Percentiles rank a stretch among this genome's conserved stretches.
Evolutionary conservation across 345 rosid species (phyloP).

Genomic region (Dipteronia dyeriana): DNA sequence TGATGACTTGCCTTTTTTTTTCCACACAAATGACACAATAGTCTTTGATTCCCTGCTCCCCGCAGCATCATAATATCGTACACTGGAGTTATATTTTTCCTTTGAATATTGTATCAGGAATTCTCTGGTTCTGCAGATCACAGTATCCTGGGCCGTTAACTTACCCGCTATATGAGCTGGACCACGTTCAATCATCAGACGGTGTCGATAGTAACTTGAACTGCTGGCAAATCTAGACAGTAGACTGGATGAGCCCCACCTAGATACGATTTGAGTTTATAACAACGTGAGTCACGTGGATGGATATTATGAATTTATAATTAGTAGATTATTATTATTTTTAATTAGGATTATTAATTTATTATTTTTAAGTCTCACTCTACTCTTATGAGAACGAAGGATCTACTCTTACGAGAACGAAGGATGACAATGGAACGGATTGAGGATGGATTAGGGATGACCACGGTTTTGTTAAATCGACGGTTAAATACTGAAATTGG

Average conservation of each 20-base stretch:
- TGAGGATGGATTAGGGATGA: too few relatives aligned
- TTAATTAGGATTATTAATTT: neutral
- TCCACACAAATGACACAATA: neutral
- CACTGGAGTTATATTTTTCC: neutral
- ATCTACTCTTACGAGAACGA: rapidly evolving
- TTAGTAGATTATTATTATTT: neutral
- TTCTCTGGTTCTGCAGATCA: neutral
- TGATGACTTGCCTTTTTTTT: neutral
- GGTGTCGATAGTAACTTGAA: conserved; percentile 30
- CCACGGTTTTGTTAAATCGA: too few relatives aligned
- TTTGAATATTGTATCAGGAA: neutral
- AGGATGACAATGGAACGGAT: too few relatives aligned
- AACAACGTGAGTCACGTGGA: conserved; percentile 37
- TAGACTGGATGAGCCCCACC: neutral
- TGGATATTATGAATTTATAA: conserved; percentile 3
- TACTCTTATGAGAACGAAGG: rapidly evolving
- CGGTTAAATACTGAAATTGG: too few relatives aligned
- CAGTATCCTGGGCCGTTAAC: neutral
- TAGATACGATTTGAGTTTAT: neutral
- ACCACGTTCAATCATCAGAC: conserved; percentile 34
- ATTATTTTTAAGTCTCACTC: too few relatives aligned
- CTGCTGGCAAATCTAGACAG: conserved; percentile 1
- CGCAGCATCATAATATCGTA: neutral
- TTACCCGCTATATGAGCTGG: neutral
- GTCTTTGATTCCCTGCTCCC: neutral